Evolutionary conservation across 495 filamentous ascomycete genomes (phyloP), one percentile per base, ranked within the genome.

Genomic region (Neurospora sp.): DNA sequence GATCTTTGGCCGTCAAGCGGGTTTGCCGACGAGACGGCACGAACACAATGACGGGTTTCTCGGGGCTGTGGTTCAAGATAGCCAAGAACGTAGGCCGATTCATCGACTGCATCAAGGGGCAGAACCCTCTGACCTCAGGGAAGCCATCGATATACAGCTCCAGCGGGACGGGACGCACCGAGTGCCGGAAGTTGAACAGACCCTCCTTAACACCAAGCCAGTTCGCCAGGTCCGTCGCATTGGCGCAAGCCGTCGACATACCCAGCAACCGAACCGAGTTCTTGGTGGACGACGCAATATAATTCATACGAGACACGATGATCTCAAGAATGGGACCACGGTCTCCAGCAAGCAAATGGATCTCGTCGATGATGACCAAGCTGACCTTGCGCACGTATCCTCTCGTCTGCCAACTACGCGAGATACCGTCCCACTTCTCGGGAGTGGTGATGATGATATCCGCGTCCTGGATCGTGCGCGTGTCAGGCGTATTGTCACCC

Each of bases 361-460:
- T 98, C 83, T 99, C 96, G 80, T 99, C 96, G 77, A 99, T 98
- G 77, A 99, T 97, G 59, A 99, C 96, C 41, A 98, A 84, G 73
- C 93, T 93, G 53, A 99, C 96, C 83, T 97, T 92, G 59, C 92
- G 90, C 35, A 99, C 96, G 79, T 98, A 99, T 65, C 92, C 90
- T 86, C 96, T 90, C 3, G 94, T 98, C 79, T 98, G 94, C 96
- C 96, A 99, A 78, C 92, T 94, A 87, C 96, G 92, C 70, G 92
- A 96, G 79, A 99, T 98, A 88, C 96, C 96, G 79, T 99, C 96
- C 96, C 96, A 99, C 79, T 99, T 99, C 81, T 99, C 96, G 37
- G 96, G 96, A 0, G 96, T 99, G 2, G 96, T 99, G 75, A 99
- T 93, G 73, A 99, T 99, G 79, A 99, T 93, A 81, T 99, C 96